Evolutionary conservation across 768 basidiomycete genomes (phyloP).

Genomic region (Rhizopogon rudus): DNA sequence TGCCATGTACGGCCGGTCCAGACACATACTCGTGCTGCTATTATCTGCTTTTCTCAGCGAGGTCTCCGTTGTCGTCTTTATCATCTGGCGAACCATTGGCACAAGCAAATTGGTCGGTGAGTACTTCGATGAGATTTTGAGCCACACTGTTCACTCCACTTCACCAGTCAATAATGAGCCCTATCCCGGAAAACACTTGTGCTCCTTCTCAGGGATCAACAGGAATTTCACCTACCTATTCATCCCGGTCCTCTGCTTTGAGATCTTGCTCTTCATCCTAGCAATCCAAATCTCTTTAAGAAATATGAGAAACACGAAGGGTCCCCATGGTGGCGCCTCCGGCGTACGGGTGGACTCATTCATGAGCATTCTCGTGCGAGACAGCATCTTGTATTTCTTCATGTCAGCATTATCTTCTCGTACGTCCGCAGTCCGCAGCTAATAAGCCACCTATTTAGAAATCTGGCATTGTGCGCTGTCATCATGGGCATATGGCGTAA

Average conservation of each 20-base stretch:
- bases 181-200: slow-evolving; percentile 8
- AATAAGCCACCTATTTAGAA: slow-evolving; percentile 11
- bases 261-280: slow-evolving; percentile 19
- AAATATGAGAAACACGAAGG: slow-evolving; percentile 4
- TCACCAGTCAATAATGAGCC: slow-evolving; percentile 6
- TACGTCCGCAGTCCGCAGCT: not conserved
- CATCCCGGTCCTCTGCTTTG: slow-evolving; percentile 26
- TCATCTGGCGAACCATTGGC: slow-evolving; percentile 24
- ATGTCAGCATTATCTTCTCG: slow-evolving; percentile 14
- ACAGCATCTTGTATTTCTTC: slow-evolving; percentile 28
- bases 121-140: not conserved
- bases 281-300: slow-evolving; percentile 13
- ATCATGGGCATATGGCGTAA: slow-evolving; percentile 24
- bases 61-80: slow-evolving; percentile 15
- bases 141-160: not conserved
- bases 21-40: slow-evolving; percentile 13
- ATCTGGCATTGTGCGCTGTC: slow-evolving; percentile 17
- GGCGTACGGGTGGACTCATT: slow-evolving; percentile 14
- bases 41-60: slow-evolving; percentile 18
- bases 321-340: not conserved
- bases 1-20: slow-evolving; percentile 26
- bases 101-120: slow-evolving; percentile 1
- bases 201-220: slow-evolving; percentile 19
- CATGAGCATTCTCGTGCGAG: slow-evolving; percentile 18
- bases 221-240: slow-evolving; percentile 20